These are phyloP conservation scores for Penicillium freii DNA, from an alignment of 2,329 filamentous ascomycete genomes.

Conservation along the genomic window DNA sequence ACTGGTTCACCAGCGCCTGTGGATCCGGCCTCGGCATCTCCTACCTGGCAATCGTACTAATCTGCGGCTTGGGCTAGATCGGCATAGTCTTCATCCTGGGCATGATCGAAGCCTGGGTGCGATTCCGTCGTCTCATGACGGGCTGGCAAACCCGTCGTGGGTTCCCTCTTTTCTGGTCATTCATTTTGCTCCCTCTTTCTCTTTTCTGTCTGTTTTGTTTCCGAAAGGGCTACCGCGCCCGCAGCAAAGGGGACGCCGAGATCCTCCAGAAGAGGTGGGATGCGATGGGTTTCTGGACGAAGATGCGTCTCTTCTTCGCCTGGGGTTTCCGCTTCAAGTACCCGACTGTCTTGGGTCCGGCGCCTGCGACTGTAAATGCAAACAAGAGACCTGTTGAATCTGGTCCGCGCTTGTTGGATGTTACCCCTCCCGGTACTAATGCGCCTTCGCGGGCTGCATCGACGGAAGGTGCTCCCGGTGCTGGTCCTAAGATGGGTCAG, in stretches of 20 bases:
- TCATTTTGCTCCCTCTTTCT: slow-evolving; percentile 24
- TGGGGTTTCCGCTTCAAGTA: slow-evolving; percentile 35
- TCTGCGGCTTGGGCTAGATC: slow-evolving; percentile 29
- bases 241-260: slow-evolving; percentile 27
- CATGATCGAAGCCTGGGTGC: slow-evolving; percentile 32
- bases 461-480: neutral
- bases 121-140: slow-evolving; percentile 34
- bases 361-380: slow-evolving; percentile 22
- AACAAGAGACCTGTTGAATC: slow-evolving; percentile 24
- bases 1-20: slow-evolving; percentile 25
- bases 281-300: slow-evolving; percentile 24
- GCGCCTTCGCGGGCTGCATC: neutral
- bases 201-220: slow-evolving; percentile 25
- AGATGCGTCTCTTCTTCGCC: slow-evolving; percentile 27
- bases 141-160: slow-evolving; percentile 37
- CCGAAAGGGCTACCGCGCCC: slow-evolving; percentile 30
- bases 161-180: slow-evolving; percentile 30
- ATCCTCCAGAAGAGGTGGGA: slow-evolving; percentile 29
- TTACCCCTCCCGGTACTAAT: slow-evolving; percentile 5
- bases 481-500: slow-evolving; percentile 11
- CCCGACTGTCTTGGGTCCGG: slow-evolving; percentile 29
- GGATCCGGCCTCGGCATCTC: slow-evolving; percentile 23
- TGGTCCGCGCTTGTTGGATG: slow-evolving; percentile 14
- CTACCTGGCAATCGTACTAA: slow-evolving; percentile 26
- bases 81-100: slow-evolving; percentile 28